Conservation (phyloP, 2,329 filamentous ascomycete genomes). For the Cladosporium velox region DNA sequence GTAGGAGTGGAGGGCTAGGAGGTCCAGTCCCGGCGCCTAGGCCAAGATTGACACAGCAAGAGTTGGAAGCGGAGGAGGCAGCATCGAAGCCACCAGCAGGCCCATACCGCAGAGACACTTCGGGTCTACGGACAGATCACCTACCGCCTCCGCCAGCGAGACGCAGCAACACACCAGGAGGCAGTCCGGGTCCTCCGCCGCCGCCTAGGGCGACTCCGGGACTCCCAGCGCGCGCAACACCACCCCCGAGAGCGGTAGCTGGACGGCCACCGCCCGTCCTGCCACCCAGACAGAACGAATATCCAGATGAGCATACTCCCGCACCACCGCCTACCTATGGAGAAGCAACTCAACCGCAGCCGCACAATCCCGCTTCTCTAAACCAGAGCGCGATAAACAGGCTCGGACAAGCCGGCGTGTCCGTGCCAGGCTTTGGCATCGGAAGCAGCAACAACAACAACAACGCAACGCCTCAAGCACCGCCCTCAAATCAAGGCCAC, state of each 20-base stretch:
- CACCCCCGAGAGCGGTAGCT: conserved; percentile 15
- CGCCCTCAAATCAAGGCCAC: conserved; percentile 26
- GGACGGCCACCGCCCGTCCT: conserved; percentile 61
- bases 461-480: conserved; percentile 27
- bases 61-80: conserved; percentile 39
- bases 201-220: conserved; percentile 22
- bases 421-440: conserved; percentile 77
- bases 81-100: conserved; percentile 52
- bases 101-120: conserved; percentile 71
- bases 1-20: conserved; percentile 41
- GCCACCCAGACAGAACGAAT: conserved; percentile 66
- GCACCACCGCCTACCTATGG: conserved; percentile 53
- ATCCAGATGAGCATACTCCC: conserved; percentile 48
- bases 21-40: conserved; percentile 43
- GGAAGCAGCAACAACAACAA: conserved; percentile 47
- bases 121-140: conserved; percentile 67
- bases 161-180: conserved; percentile 37
- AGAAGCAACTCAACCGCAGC: conserved; percentile 39
- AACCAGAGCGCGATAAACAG: conserved; percentile 65
- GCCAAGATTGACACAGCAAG: conserved; percentile 35
- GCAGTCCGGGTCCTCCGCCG: conserved; percentile 49
- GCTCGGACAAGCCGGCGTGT: conserved; percentile 72
- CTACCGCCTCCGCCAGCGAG: conserved; percentile 71
- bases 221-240: conserved; percentile 22
- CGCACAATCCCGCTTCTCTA: conserved; percentile 39